Base-by-base conservation (phyloP, 148 eudicot species). In the Rhododendron vialii region DNA sequence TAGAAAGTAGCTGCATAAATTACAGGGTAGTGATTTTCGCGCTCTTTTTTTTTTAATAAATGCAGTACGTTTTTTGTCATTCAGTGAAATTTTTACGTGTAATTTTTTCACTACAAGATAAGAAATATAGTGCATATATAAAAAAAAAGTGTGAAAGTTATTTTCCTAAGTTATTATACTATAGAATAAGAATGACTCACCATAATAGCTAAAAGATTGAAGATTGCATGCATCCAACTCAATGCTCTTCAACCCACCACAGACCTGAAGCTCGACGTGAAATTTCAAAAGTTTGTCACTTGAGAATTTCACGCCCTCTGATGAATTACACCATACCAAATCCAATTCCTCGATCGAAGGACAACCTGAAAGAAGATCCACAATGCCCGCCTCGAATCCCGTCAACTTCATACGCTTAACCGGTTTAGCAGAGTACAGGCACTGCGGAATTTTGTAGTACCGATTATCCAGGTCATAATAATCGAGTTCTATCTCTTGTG, bases 141-240 rank as follows among this genome's bases (percentile, higher is more conserved):
- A 45, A 45, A 45, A 45, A 9, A 45, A 7, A 45, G 10, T 45
- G 11, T 8, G 53, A 12, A 12, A 50, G 0, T 12, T 10, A 12
- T 50, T 50, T 17, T 15, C 14, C 5, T 14, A 53, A 53, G 5
- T 12, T 14, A 53, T 30, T 51, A 13, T 57, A 47, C 50, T 18
- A 18, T 63, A 9, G 73, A 8, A n/a, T n/a, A n/a, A 24, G 73
- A 65, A 63, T 63, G 30, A 65, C 33, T 10, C 28, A 65, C 73
- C 73, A n/a, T 11, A 7, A 18, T 76, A 35, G n/a, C 24, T 1
- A 43, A 78, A 78, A 3, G 81, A 78, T 43, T 78, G 50, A 78
- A 78, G 81, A 78, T 78, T 78, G 81, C 48, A 38, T 36, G 81
- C 53, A 5, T 78, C 81, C 28, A 78, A 3, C 81, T 78, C 53